Conservation (phyloP, 1,139 yeast genomes). For the Nadsonia starkeyi-henricii region DNA sequence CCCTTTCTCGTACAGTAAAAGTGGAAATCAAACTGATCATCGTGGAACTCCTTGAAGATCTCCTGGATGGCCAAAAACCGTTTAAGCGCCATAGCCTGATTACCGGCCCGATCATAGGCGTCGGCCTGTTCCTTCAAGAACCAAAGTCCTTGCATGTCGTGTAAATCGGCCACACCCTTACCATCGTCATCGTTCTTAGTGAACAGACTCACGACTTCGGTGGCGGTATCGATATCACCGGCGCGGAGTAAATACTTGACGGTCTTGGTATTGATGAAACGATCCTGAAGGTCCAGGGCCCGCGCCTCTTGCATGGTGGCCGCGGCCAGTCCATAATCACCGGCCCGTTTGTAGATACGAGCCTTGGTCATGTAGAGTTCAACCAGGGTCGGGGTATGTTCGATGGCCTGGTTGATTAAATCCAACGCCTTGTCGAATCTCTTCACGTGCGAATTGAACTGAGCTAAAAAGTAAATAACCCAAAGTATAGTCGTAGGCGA, state of each 20-base stretch:
- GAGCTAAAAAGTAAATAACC: slow-evolving; percentile 72
- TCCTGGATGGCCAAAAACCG: slow-evolving; percentile 56
- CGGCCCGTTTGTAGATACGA: slow-evolving; percentile 60
- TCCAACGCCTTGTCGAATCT: slow-evolving; percentile 40
- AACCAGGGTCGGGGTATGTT: slow-evolving; percentile 56
- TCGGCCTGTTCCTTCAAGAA: slow-evolving; percentile 77
- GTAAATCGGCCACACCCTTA: slow-evolving; percentile 78
- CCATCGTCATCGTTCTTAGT: slow-evolving; percentile 67
- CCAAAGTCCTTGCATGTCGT: slow-evolving; percentile 87
- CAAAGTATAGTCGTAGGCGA: slow-evolving; percentile 51
- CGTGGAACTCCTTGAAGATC: slow-evolving; percentile 54
- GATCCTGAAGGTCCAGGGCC: slow-evolving; percentile 67
- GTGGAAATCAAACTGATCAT: slow-evolving; percentile 91
- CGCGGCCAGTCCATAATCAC: slow-evolving; percentile 46
- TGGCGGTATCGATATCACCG: slow-evolving; percentile 62
- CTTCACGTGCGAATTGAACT: slow-evolving; percentile 49
- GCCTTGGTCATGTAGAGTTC: slow-evolving; percentile 76
- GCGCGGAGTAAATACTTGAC: slow-evolving; percentile 77
- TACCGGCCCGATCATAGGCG: slow-evolving; percentile 43
- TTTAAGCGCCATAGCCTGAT: slow-evolving; percentile 62
- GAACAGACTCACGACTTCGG: slow-evolving; percentile 60
- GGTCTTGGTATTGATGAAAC: slow-evolving; percentile 81
- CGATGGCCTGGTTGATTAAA: slow-evolving; percentile 49
- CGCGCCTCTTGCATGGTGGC: slow-evolving; percentile 59
- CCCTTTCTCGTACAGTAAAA: slow-evolving; percentile 85